These are phyloP conservation scores for Penicillium oxalicum DNA, from an alignment of 2,329 filamentous ascomycete genomes.

Conservation along the genomic window DNA sequence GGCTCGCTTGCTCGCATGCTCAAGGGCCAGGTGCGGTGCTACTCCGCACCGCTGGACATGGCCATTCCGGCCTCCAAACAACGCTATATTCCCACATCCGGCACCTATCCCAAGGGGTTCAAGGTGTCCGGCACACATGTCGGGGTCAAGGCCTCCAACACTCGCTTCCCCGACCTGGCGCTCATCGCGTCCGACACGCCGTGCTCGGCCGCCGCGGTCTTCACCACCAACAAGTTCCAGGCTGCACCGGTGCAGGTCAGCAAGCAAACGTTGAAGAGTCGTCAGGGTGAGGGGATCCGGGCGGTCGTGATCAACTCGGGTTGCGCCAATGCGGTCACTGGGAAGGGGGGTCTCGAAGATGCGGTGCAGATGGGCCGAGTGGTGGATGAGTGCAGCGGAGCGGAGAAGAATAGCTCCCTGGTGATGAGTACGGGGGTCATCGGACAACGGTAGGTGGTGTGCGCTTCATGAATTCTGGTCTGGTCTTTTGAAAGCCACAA, in stretches of 20 bases:
- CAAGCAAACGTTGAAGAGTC: conserved; percentile 61
- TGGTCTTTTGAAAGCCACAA: no score
- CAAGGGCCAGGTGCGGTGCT: conserved; percentile 38
- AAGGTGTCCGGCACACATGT: conserved; percentile 79
- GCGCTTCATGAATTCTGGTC: no score
- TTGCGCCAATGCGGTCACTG: conserved; percentile 95
- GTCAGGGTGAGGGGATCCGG: conserved; percentile 61
- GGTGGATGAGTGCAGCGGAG: conserved; percentile 62
- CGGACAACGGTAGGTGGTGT: conserved; percentile 64
- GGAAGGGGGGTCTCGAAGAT: conserved; percentile 81
- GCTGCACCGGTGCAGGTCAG: conserved; percentile 90
- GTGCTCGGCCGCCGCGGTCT: conserved; percentile 83
- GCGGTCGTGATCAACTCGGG: conserved; percentile 91
- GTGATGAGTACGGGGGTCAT: conserved; percentile 99
- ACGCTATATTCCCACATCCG: conserved; percentile 80
- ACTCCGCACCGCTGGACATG: conserved; percentile 43
- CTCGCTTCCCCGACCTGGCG: conserved; percentile 82
- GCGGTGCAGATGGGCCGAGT: conserved; percentile 74
- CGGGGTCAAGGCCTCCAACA: conserved; percentile 90
- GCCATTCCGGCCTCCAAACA: conserved; percentile 71
- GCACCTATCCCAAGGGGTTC: conserved; percentile 88
- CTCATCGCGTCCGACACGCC: conserved; percentile 80
- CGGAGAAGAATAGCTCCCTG: conserved; percentile 58
- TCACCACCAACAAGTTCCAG: conserved; percentile 98
- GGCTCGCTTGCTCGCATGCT: conserved; percentile 30